Evolutionary conservation across 2,329 filamentous ascomycete species (phyloP).

Genomic region (Ambrosiella xylebori): DNA sequence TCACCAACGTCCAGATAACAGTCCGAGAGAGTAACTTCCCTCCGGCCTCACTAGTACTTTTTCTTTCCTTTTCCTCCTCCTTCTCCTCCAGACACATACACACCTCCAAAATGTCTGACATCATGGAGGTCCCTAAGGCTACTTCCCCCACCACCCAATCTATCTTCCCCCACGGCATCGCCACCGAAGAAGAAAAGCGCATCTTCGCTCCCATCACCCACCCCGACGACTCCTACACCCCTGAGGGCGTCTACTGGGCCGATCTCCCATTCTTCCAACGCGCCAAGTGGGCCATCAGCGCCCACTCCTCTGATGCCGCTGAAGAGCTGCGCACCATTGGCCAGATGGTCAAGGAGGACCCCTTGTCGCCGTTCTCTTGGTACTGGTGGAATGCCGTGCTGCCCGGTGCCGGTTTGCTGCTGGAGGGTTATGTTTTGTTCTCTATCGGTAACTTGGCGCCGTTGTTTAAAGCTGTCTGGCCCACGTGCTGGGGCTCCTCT

Average conservation of each 20-base stretch:
- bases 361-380: constrained; percentile 64
- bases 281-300: constrained; percentile 54
- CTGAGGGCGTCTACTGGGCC: constrained; percentile 80
- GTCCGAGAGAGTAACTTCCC: background rate
- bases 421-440: constrained; percentile 93
- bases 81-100: background rate
- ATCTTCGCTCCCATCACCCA: constrained; percentile 67
- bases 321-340: constrained; percentile 52
- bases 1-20: background rate
- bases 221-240: constrained; percentile 74
- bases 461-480: constrained; percentile 60
- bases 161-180: constrained; percentile 25
- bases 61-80: background rate
- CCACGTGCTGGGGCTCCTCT: constrained; percentile 53
- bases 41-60: background rate
- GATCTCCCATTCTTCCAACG: constrained; percentile 59
- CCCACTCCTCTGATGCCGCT: constrained; percentile 53
- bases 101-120: constrained; percentile 3
- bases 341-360: constrained; percentile 71
- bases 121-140: constrained; percentile 23
- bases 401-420: constrained; percentile 75
- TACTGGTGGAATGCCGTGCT: constrained; percentile 86
- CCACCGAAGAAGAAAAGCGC: constrained; percentile 33
- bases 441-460: constrained; percentile 87
- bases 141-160: constrained; percentile 32